These are phyloP conservation scores for Tetraselmis chui DNA, from an alignment of 139 green algal species.

Conservation along the genomic window DNA sequence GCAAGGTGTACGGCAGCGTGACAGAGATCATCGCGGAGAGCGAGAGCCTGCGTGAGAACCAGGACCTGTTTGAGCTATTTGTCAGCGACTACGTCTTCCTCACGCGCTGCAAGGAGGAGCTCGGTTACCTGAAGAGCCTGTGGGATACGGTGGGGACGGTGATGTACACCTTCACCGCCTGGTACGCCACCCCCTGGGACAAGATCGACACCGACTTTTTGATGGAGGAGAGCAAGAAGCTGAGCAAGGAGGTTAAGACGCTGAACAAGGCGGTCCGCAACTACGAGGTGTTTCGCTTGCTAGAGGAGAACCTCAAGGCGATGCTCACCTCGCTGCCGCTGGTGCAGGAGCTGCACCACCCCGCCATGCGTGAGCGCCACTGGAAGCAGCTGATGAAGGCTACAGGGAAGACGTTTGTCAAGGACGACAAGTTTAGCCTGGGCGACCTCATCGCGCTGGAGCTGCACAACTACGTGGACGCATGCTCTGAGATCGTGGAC, in stretches of 20 bases:
- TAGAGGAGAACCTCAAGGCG: conserved; percentile 78
- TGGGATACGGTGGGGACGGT: conserved; percentile 76
- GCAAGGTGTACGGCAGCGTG: conserved; percentile 39
- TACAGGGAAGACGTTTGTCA: conserved; percentile 76
- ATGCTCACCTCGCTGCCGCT: conserved; percentile 82
- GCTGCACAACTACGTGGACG: conserved; percentile 82
- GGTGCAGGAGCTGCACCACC: conserved; percentile 78
- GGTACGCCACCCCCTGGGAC: conserved; percentile 78
- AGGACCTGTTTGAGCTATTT: conserved; percentile 88
- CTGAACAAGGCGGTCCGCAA: conserved; percentile 73
- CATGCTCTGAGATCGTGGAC: conserved; percentile 83
- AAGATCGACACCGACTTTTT: conserved; percentile 80
- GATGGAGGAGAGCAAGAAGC: conserved; percentile 77
- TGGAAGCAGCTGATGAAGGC: conserved; percentile 83
- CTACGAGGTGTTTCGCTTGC: conserved; percentile 70
- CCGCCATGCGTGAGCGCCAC: conserved; percentile 82
- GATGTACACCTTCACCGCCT: conserved; percentile 74
- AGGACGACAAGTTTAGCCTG: conserved; percentile 78
- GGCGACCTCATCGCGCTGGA: conserved; percentile 74
- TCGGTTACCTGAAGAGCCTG: conserved; percentile 70
- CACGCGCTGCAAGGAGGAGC: conserved; percentile 75
- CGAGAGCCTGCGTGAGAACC: conserved; percentile 71
- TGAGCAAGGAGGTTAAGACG: conserved; percentile 74
- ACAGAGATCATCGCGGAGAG: conserved; percentile 54
- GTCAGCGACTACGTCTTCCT: conserved; percentile 74